Evolutionary conservation across 345 rosid species (phyloP).

Genomic region (Excoecaria agallocha): DNA sequence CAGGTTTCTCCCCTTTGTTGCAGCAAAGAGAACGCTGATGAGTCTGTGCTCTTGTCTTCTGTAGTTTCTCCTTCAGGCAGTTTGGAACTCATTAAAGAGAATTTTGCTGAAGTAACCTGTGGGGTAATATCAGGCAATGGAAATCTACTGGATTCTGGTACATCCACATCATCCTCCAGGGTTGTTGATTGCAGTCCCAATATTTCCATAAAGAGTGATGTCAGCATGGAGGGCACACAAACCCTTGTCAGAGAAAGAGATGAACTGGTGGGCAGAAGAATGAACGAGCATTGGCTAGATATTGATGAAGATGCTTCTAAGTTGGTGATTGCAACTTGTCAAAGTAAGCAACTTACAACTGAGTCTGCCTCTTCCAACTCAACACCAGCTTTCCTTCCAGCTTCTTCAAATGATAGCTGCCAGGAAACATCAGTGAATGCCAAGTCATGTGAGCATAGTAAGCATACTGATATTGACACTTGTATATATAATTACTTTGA

Average conservation of each 20-base stretch:
- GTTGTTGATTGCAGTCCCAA: not conserved
- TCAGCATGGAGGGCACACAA: conserved; percentile 18
- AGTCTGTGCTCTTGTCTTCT: conserved; percentile 8
- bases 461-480: not conserved
- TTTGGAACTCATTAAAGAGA: conserved; percentile 14
- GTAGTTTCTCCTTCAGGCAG: conserved; percentile 14
- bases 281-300: not conserved
- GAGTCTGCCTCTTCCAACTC: conserved; percentile 29
- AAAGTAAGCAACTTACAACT: conserved; percentile 9
- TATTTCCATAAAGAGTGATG: conserved; percentile 15
- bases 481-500: conserved; percentile 6
- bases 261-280: not conserved
- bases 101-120: conserved; percentile 2
- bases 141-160: conserved; percentile 12
- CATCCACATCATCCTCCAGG: not conserved
- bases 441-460: conserved; percentile 13
- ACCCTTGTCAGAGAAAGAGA: conserved; percentile 5
- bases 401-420: conserved; percentile 25
- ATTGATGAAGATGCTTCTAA: conserved; percentile 12
- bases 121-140: not conserved
- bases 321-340: conserved; percentile 1
- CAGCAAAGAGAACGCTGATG: conserved; percentile 13
- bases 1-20: conserved; percentile 1
- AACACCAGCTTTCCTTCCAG: conserved; percentile 11
- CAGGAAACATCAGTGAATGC: conserved; percentile 17